Percentiles rank a stretch among this genome's conserved stretches.
Evolutionary conservation across 352 stramenopile species (phyloP).

Genomic region (Pythium apleroticum): DNA sequence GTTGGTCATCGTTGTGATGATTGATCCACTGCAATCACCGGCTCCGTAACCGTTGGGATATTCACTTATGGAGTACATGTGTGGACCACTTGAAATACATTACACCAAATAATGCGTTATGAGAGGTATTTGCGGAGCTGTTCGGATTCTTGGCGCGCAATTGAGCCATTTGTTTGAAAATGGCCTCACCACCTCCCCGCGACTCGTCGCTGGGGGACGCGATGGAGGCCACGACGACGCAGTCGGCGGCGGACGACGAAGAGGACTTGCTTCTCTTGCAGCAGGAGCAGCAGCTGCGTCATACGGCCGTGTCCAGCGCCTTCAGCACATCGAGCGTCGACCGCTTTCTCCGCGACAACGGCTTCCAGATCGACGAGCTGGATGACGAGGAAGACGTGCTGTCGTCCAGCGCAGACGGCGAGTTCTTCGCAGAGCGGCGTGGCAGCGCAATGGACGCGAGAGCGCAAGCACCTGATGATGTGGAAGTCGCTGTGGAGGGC

Average conservation of each 20-base stretch:
- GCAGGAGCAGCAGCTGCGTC: conserved; percentile 19
- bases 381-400: conserved; percentile 31
- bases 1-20: background rate
- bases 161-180: conserved; percentile 11
- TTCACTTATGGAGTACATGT: background rate
- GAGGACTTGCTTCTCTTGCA: conserved; percentile 25
- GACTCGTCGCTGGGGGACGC: conserved; percentile 4
- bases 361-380: conserved; percentile 52
- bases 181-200: background rate
- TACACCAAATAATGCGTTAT: background rate
- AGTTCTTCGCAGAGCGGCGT: background rate
- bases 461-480: background rate
- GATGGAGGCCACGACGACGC: conserved; percentile 22
- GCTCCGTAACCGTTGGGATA: background rate
- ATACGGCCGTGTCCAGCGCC: conserved; percentile 22
- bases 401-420: conserved; percentile 28
- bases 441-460: conserved; percentile 1
- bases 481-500: conserved; percentile 4
- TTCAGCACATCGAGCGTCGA: conserved; percentile 76
- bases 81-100: background rate
- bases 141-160: conserved; percentile 4
- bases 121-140: background rate
- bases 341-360: conserved; percentile 77
- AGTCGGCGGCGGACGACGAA: conserved; percentile 33
- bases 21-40: background rate